These are phyloP conservation scores for Metarhizium robertsii DNA, from an alignment of 2,329 filamentous ascomycete genomes.

Conservation along the genomic window DNA sequence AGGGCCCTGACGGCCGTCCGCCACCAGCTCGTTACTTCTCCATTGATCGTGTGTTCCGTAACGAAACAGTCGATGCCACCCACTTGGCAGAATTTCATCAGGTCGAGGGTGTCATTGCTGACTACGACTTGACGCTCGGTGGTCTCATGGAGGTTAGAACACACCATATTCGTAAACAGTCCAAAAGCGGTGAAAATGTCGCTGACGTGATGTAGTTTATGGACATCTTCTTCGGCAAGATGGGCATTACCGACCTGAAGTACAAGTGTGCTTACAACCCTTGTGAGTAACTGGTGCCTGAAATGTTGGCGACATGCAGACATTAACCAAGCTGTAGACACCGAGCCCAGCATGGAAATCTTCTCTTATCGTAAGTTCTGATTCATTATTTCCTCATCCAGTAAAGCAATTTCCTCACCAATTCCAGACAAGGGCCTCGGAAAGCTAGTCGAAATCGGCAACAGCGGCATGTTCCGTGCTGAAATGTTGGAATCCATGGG, in stretches of 20 bases:
- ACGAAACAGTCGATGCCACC: constrained; percentile 94
- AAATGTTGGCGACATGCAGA: neutral
- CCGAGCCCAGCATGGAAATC: constrained; percentile 95
- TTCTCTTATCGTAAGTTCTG: constrained; percentile 62
- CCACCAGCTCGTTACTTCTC: constrained; percentile 88
- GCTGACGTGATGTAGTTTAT: constrained; percentile 49
- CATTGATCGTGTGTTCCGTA: constrained; percentile 96
- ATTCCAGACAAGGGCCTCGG: constrained; percentile 59
- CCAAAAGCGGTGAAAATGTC: too few species aligned
- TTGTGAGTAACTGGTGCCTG: constrained; percentile 5
- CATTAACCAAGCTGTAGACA: constrained; percentile 71
- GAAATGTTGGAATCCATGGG: constrained; percentile 97
- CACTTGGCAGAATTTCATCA: constrained; percentile 98
- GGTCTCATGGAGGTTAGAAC: constrained; percentile 60
- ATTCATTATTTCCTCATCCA: neutral
- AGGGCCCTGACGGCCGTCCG: constrained; percentile 58
- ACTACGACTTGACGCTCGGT: constrained; percentile 86
- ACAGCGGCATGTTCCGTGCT: constrained; percentile 96
- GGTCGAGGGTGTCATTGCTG: constrained; percentile 95
- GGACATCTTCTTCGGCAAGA: constrained; percentile 91
- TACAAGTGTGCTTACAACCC: constrained; percentile 73
- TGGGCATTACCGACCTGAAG: constrained; percentile 75
- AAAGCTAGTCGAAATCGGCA: constrained; percentile 95
- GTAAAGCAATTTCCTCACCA: neutral
- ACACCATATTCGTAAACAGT: too few species aligned